Evolutionary conservation across 2,329 filamentous ascomycete species (phyloP).

Genomic region (Aspergillus terreus): DNA sequence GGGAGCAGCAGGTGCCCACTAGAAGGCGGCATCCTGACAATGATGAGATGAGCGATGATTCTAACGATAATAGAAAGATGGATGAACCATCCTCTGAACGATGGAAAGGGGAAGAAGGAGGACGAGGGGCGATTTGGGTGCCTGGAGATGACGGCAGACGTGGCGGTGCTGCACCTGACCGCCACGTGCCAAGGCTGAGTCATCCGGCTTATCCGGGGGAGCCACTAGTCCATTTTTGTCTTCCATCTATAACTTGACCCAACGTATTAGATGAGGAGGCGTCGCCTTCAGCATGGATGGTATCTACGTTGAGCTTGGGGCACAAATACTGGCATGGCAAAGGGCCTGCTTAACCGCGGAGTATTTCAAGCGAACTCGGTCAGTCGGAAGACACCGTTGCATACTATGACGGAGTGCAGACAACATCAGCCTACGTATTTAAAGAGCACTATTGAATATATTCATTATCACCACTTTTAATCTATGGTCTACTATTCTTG

Average conservation of each 20-base stretch:
- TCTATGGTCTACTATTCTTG: slow-evolving; percentile 17
- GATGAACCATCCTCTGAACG: slow-evolving; percentile 13
- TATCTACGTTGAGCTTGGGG: no score
- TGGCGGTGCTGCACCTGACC: slow-evolving; percentile 24
- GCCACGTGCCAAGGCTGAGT: slow-evolving; percentile 4
- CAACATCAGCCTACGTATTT: no score
- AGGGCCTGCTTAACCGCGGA: no score
- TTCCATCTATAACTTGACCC: no score
- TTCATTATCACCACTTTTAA: slow-evolving; percentile 12
- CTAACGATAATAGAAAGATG: slow-evolving; percentile 12
- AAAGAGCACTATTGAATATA: background rate
- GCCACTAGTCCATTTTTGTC: no score
- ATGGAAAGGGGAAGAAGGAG: slow-evolving; percentile 8
- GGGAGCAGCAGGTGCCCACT: slow-evolving; percentile 49
- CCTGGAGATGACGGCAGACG: slow-evolving; percentile 23
- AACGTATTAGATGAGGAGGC: no score
- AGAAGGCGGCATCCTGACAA: slow-evolving; percentile 43
- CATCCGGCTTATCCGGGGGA: background rate
- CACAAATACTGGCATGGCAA: no score
- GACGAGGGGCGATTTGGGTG: slow-evolving; percentile 18
- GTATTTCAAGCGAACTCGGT: no score
- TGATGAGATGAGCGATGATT: slow-evolving; percentile 2
- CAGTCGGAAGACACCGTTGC: no score
- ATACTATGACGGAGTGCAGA: no score
- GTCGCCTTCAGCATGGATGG: no score